Evolutionary conservation across 805 yeast species (phyloP).

Genomic region (Candida broadrunensis): DNA sequence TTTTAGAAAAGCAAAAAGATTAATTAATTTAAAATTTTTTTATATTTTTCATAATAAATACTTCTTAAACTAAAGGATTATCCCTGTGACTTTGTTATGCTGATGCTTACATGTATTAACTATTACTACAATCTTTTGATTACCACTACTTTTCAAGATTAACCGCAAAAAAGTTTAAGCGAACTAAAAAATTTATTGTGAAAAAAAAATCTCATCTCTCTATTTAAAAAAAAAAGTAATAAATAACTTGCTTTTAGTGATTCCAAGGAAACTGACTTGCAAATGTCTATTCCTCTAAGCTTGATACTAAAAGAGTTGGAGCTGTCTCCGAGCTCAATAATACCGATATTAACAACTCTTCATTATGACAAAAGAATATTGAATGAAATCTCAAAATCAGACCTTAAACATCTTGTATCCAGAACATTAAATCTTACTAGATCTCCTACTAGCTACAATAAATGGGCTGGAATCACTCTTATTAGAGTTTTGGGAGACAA

Average conservation of each 20-base stretch:
- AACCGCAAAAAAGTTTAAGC: too few species aligned
- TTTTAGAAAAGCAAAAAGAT: too few species aligned
- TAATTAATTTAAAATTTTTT: background rate
- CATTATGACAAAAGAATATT: slow-evolving; percentile 28
- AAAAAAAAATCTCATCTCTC: too few species aligned
- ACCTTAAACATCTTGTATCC: slow-evolving; percentile 48
- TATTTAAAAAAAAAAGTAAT: too few species aligned
- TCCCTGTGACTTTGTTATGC: too few species aligned
- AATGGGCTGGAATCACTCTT: slow-evolving; percentile 62
- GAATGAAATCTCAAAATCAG: slow-evolving; percentile 44
- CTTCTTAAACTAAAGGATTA: too few species aligned
- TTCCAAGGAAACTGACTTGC: too few species aligned
- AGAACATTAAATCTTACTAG: slow-evolving; percentile 28
- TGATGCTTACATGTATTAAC: too few species aligned
- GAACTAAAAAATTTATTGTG: too few species aligned
- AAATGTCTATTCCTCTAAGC: slow-evolving; percentile 10
- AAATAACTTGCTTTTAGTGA: too few species aligned
- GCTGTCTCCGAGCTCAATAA: slow-evolving; percentile 18
- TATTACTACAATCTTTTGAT: too few species aligned
- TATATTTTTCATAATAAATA: background rate
- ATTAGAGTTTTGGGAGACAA: slow-evolving; percentile 42
- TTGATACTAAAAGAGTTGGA: slow-evolving; percentile 26
- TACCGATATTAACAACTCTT: slow-evolving; percentile 31
- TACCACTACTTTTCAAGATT: too few species aligned
- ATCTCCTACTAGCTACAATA: slow-evolving; percentile 31